phyloP scores from a whole-genome alignment of 2,329 filamentous ascomycete species.

The Calcarisporium arbuscula region DNA sequence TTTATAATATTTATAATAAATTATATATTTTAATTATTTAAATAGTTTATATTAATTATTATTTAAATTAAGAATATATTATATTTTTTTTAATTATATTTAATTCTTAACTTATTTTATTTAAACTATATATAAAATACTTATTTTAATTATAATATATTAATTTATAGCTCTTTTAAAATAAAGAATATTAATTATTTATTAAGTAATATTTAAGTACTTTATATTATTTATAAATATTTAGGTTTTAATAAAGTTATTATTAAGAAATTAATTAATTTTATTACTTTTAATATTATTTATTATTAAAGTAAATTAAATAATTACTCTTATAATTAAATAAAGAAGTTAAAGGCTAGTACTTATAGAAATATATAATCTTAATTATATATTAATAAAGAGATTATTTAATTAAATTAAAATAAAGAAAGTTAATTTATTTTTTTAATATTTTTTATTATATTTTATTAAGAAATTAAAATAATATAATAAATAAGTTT shows the following conservation, averaged over 20 bases:
- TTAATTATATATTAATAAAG: background rate
- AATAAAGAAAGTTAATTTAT: too few relatives aligned
- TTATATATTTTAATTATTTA: background rate
- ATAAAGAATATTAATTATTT: too few relatives aligned
- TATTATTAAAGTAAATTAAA: background rate
- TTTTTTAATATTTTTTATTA: too few relatives aligned
- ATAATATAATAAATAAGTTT: too few relatives aligned
- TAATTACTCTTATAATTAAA: background rate
- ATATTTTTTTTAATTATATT: background rate
- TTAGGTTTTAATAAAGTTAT: background rate
- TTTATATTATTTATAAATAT: too few relatives aligned
- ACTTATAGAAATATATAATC: background rate
- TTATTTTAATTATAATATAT: background rate
- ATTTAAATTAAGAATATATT: too few relatives aligned
- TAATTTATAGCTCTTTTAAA: constrained; percentile 1
- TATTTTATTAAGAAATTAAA: too few relatives aligned
- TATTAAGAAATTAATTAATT: too few relatives aligned
- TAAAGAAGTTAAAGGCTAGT: background rate
- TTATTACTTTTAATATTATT: too few relatives aligned
- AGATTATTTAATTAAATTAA: too few relatives aligned
- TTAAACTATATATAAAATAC: background rate
- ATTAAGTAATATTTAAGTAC: background rate
- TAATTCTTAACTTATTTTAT: background rate
- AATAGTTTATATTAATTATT: background rate
- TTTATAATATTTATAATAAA: background rate